Conservation (phyloP, 169 alveolate genomes). For the Nephromyces sp. region DNA sequence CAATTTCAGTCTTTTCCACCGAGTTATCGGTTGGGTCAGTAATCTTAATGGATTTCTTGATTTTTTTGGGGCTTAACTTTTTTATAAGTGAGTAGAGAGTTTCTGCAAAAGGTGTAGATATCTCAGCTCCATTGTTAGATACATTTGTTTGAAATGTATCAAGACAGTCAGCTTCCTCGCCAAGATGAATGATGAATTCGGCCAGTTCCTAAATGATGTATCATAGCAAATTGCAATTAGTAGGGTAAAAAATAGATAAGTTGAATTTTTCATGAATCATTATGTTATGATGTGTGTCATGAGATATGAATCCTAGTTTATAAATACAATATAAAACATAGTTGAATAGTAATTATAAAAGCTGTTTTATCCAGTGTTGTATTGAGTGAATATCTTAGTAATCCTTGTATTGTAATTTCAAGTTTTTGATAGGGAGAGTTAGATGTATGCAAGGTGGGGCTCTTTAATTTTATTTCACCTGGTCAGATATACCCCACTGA, state of each 20-base stretch:
- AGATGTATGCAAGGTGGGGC: background rate
- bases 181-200: slow-evolving; percentile 35
- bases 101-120: slow-evolving; percentile 33
- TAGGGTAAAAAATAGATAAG: background rate
- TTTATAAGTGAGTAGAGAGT: slow-evolving; percentile 34
- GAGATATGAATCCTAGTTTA: too few relatives aligned
- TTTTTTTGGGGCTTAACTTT: background rate
- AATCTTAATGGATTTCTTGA: too few relatives aligned
- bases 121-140: slow-evolving; percentile 26
- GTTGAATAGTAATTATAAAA: too few relatives aligned
- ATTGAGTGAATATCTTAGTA: too few relatives aligned
- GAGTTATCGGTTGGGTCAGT: too few relatives aligned
- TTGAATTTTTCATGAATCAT: background rate
- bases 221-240: background rate
- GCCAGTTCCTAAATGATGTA: slow-evolving; percentile 21
- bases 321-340: too few relatives aligned
- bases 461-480: too few relatives aligned
- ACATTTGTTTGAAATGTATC: slow-evolving; percentile 23
- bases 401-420: background rate
- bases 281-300: background rate
- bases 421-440: background rate
- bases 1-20: too few relatives aligned
- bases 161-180: slow-evolving; percentile 15
- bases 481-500: slow-evolving; percentile 37
- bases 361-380: too few relatives aligned